A percentile compares a stretch with the other conserved stretches of the same genome.
Conservation (phyloP, 768 basidiomycete genomes). For the Saitozyma podzolica region DNA sequence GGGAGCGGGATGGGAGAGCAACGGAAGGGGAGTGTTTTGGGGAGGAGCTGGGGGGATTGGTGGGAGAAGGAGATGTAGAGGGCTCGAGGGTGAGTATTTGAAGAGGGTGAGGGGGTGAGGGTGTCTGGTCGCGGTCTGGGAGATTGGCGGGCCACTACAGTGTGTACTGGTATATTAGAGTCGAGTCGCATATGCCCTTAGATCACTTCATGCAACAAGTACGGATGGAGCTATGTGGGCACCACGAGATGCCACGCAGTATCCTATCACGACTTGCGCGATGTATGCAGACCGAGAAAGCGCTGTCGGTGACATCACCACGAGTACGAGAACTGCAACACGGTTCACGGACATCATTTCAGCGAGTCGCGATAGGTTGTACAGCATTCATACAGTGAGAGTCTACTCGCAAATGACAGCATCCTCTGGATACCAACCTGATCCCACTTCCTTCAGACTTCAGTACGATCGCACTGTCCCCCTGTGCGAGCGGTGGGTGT, state of each 20-base stretch:
- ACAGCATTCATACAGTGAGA: not conserved
- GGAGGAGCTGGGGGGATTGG: conserved; percentile 32
- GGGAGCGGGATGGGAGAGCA: not conserved
- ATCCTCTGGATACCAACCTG: not conserved
- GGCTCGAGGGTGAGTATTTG: not conserved
- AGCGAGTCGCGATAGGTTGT: not conserved
- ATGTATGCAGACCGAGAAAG: no score
- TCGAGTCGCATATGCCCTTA: no score
- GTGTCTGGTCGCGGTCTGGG: not conserved
- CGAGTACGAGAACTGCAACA: no score
- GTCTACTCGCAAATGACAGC: not conserved
- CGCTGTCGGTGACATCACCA: no score
- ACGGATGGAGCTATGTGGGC: no score
- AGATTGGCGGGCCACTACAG: not conserved
- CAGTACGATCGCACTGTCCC: not conserved
- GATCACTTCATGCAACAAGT: no score
- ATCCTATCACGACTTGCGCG: no score
- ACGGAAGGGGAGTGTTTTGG: not conserved
- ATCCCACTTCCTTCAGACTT: not conserved
- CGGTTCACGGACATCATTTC: not conserved
- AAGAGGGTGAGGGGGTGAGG: not conserved
- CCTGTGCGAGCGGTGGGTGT: not conserved
- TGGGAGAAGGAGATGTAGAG: conserved; percentile 33
- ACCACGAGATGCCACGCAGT: no score
- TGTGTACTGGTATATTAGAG: not conserved